Percentiles rank a stretch among this genome's conserved stretches.
Conservation (phyloP, 1,284 basidiomycete genomes). For the Xerocomus subilludens region DNA sequence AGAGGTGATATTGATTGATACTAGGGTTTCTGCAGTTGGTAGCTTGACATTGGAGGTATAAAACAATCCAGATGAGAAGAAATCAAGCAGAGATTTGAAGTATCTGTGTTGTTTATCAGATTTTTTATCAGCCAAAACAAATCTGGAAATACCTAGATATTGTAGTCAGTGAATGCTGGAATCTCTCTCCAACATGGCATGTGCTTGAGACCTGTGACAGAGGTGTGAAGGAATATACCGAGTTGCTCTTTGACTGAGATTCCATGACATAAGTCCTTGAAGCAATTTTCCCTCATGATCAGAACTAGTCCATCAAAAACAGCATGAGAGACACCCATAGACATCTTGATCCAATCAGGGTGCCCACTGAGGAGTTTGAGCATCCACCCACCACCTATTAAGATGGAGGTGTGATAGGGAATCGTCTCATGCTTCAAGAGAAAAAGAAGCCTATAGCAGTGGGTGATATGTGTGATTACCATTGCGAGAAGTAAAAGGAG, state of each 20-base stretch:
- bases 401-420: neutral
- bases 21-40: neutral
- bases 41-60: neutral
- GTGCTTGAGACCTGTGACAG: neutral
- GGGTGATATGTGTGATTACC: no score
- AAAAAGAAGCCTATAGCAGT: no score
- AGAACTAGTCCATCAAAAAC: neutral
- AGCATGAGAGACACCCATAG: neutral
- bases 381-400: neutral
- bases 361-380: neutral
- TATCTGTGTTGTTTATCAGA: constrained; percentile 3
- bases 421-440: neutral
- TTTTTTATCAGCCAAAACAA: neutral
- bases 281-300: neutral
- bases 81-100: constrained; percentile 1
- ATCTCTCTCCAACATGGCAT: neutral
- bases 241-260: neutral
- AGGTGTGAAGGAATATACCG: neutral
- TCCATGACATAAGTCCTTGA: neutral
- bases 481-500: no score
- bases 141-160: neutral
- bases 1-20: neutral
- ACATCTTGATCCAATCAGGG: neutral
- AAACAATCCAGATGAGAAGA: constrained; percentile 1
- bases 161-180: neutral